Base-by-base conservation (phyloP, 2,329 filamentous ascomycete genomes). In the Torrubiella hemipterigena region DNA sequence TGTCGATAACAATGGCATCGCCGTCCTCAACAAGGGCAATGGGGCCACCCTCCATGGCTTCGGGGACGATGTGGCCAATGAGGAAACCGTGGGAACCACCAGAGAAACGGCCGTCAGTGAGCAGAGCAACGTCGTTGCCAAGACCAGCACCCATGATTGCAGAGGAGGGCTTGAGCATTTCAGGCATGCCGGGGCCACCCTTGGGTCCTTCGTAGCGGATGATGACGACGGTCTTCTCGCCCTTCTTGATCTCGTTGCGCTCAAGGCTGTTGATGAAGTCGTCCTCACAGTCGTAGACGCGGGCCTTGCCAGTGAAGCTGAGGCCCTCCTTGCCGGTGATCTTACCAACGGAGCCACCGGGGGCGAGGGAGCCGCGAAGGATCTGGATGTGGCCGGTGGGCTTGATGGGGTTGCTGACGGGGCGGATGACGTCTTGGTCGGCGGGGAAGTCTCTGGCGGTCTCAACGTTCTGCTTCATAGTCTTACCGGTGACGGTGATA, bases 261-360 rank as follows among this genome's bases (percentile, higher is more conserved):
- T 81, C 80, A 11, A 95, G 67, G 0, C 85, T 83, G 17, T 69
- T 61, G 50, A 93, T 82, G 44, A 94, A 80, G 47, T 79, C 71
- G 44, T 77, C 69, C 58, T 95, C 87, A 48, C 91, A 89, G 56
- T 95, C 66, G 54, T 91, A 96, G 27, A 93, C 83, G 14, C 77
- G 69, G 1, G 85, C 89, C 41, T 74, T 75, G 29, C 89, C 89
- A 0, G 68, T 78, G 56, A 96, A 96, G 10, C 59, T 64, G 6
- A 86, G 68, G 3, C 89, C 89, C 55, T 96, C 89, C 54, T 95
- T 95, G 21, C 89, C 89, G 0, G 89, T 95, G 55, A 96, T 95
- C 58, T 96, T 96, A 37, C 86, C 87, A 2, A 96, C 87, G 1
- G 87, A 82, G 20, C 89, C 89, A 9, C 77, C 81, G 2, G 89